Evolutionary conservation across 2,329 filamentous ascomycete species (phyloP).

Genomic region (Aureobasidium musti): DNA sequence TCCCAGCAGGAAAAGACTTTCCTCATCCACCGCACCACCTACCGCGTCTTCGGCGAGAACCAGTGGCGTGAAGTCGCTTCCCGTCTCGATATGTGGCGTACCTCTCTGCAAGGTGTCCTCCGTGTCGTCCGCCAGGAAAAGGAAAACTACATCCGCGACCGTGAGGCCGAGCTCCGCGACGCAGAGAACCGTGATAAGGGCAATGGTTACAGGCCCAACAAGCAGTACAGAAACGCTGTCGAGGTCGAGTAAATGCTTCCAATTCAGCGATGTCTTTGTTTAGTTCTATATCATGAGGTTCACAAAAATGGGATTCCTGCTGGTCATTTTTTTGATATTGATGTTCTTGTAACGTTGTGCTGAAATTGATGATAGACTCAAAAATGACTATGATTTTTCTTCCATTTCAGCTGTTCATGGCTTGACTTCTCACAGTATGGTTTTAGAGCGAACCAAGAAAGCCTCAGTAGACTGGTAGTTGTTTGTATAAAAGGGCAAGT

Average conservation of each 20-base stretch:
- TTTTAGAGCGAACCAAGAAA: too few species aligned
- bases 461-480: neutral
- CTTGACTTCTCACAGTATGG: too few species aligned
- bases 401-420: too few species aligned
- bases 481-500: neutral
- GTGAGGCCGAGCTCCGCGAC: constrained; percentile 66
- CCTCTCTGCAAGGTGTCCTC: constrained; percentile 76
- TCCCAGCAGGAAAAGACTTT: constrained; percentile 91
- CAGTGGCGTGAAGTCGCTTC: constrained; percentile 96
- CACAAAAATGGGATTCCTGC: constrained; percentile 6
- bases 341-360: neutral
- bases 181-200: constrained; percentile 31
- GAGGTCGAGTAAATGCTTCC: constrained; percentile 34
- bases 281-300: constrained; percentile 4
- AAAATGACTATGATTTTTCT: neutral
- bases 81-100: constrained; percentile 86
- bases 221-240: constrained; percentile 36
- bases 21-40: constrained; percentile 92
- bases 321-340: neutral
- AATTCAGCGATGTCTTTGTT: neutral
- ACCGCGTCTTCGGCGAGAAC: constrained; percentile 95
- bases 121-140: constrained; percentile 78
- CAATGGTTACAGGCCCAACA: constrained; percentile 36
- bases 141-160: constrained; percentile 72
- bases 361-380: neutral